Percentiles rank a stretch among this genome's conserved stretches.
Conservation (phyloP, 2,329 filamentous ascomycete genomes). For the Lachnellula cervina region DNA sequence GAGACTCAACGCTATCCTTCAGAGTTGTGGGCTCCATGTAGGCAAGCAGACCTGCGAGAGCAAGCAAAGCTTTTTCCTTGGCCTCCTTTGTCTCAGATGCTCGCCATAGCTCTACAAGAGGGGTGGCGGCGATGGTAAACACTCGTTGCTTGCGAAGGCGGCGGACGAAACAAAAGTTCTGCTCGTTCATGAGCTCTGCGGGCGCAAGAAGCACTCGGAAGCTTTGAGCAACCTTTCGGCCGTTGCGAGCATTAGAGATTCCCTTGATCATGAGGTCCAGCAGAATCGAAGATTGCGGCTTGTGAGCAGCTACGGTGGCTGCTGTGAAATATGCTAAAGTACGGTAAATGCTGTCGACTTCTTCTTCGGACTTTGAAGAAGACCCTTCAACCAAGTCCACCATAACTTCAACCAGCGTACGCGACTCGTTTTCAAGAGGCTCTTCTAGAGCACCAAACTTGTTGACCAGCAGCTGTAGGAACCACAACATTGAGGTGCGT, state of each 20-base stretch:
- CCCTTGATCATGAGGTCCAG: conserved; percentile 23
- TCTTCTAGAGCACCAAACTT: conserved; percentile 25
- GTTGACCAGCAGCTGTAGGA: conserved; percentile 28
- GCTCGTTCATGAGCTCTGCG: conserved; percentile 24
- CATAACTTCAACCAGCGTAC: conserved; percentile 16
- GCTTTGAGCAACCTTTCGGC: conserved; percentile 22
- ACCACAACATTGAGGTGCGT: conserved; percentile 21
- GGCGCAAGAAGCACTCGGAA: conserved; percentile 27
- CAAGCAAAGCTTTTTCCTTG: conserved; percentile 27
- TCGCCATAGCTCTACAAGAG: conserved; percentile 18
- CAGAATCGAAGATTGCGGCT: conserved; percentile 12
- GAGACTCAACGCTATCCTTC: conserved; percentile 7
- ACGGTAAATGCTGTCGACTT: conserved; percentile 20
- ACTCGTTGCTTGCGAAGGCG: conserved; percentile 23
- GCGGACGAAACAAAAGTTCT: conserved; percentile 28
- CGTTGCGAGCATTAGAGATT: conserved; percentile 11
- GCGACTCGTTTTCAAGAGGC: neutral
- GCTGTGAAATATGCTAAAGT: conserved; percentile 26
- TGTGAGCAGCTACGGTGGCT: conserved; percentile 23
- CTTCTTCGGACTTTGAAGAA: neutral
- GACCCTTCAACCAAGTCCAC: conserved; percentile 4
- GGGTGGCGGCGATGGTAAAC: conserved; percentile 14
- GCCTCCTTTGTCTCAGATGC: neutral
- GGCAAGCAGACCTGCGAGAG: conserved; percentile 25
- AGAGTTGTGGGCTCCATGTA: conserved; percentile 18